A percentile compares a stretch with the other conserved stretches of the same genome.
Conservation (phyloP, 1,284 basidiomycete genomes). For the Tilletiopsis washingtonensis region DNA sequence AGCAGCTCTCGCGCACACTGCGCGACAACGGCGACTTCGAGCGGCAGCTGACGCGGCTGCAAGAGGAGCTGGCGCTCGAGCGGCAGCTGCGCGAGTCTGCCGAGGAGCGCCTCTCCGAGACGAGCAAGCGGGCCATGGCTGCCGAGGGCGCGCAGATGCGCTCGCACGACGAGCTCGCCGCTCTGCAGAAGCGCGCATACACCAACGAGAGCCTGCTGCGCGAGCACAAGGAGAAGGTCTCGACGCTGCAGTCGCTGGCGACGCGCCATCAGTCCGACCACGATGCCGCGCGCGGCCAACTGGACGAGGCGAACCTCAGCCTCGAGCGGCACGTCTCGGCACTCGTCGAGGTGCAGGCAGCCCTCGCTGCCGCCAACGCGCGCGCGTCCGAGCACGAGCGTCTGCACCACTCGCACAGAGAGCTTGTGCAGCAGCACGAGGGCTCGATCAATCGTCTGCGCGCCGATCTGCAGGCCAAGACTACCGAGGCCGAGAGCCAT, state of each 20-base stretch:
- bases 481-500: conserved; percentile 47
- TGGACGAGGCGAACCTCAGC: conserved; percentile 55
- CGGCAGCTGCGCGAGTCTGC: conserved; percentile 59
- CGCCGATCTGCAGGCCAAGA: conserved; percentile 63
- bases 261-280: conserved; percentile 76
- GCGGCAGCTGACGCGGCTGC: conserved; percentile 55
- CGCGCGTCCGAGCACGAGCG: conserved; percentile 75
- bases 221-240: conserved; percentile 69
- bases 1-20: conserved; percentile 65
- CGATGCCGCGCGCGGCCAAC: conserved; percentile 58
- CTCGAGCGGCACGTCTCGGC: conserved; percentile 77
- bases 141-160: conserved; percentile 72
- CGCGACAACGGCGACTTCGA: conserved; percentile 65
- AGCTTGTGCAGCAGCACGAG: conserved; percentile 36
- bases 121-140: conserved; percentile 69
- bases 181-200: conserved; percentile 63
- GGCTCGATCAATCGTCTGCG: conserved; percentile 66
- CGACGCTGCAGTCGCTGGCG: conserved; percentile 65
- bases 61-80: conserved; percentile 56
- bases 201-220: conserved; percentile 63
- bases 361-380: conserved; percentile 65
- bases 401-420: conserved; percentile 53
- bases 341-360: conserved; percentile 73
- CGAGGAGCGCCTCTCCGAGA: conserved; percentile 71
- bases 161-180: conserved; percentile 62